These are phyloP conservation scores for Acacia acuminata DNA, from an alignment of 306 rosid species.

Conservation along the genomic window DNA sequence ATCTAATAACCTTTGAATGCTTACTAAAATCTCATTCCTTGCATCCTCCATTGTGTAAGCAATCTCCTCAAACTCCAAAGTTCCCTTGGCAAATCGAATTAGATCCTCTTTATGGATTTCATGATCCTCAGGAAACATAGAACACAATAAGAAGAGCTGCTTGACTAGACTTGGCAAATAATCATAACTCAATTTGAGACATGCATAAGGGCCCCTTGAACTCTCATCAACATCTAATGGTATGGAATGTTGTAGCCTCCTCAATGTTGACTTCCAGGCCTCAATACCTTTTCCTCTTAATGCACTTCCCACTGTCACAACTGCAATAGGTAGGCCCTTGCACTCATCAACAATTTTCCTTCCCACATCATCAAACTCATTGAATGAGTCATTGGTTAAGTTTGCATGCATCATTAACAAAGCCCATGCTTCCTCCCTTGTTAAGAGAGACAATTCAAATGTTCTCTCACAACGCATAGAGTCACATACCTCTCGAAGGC, in stretches of 20 bases:
- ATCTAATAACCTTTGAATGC: not conserved
- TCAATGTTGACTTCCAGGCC: not conserved
- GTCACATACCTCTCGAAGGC: not conserved
- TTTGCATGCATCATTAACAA: not conserved
- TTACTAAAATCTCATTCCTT: not conserved
- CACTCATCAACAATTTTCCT: not conserved
- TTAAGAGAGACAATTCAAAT: not conserved
- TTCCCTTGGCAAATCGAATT: not conserved
- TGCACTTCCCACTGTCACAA: not conserved
- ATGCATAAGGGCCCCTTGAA: not conserved
- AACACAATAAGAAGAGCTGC: not conserved
- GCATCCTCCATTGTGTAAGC: not conserved
- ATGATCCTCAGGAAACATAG: too few relatives aligned
- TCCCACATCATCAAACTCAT: not conserved
- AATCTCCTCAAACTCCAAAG: not conserved
- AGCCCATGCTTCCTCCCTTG: not conserved
- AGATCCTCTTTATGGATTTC: not conserved
- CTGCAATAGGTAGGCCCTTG: not conserved
- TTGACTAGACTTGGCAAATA: not conserved
- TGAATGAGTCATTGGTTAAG: not conserved
- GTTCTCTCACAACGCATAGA: not conserved
- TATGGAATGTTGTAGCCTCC: not conserved
- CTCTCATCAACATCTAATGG: not conserved
- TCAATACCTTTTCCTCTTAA: not conserved
- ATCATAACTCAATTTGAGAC: not conserved